Base-by-base conservation (phyloP, 305 asterid species). In the Plantago coronopus region DNA sequence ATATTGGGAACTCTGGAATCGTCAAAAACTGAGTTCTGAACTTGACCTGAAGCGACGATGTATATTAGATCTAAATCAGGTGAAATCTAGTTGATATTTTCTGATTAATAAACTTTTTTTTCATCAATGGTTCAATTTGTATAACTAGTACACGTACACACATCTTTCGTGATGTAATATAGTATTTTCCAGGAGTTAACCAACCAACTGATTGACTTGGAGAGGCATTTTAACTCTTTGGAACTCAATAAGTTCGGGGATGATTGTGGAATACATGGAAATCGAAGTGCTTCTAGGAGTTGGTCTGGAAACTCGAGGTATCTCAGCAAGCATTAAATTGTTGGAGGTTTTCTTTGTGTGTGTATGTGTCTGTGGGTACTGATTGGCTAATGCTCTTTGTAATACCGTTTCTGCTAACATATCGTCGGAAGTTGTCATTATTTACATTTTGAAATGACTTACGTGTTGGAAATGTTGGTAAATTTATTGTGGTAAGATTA, bases 1-100 rank as follows among this genome's bases (percentile, higher is more conserved):
- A 71, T 93, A 93, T 72, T 85, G 87, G 88, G 95, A 87, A 67
- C 87, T 93, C 45, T 93, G 96, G 96, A 83, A 82, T 78, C 86
- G 90, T 64, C 94, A 93, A 70, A 89, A 87, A 53, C 74, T 93
- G 80, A 80, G 87, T 74, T 77, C 91, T 69, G 97, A 89, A 75
- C 74, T 93, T 70, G 96, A 93, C 69, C 64, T 81, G 80, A 93
- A 83, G 82, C 83, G 71, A 63, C 76, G 69, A 50, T 87, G 76
- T 64, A 83, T 93, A 63, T 61, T 78, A 29, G 87, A 89, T 67
- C 57, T 81, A 63, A 82, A 85, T 71, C 94, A 89, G 91, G 99
- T 84, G 58, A 64, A 53, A 29, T 59, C 49, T 55, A 45, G 72
- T 72, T 69, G 43, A 55, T 61, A 15, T 25, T 58, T 37, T 29